Evolutionary conservation across 2,329 filamentous ascomycete genomes (phyloP), one percentile per base, ranked within the genome.

Genomic region (Monilinia fructicola): DNA sequence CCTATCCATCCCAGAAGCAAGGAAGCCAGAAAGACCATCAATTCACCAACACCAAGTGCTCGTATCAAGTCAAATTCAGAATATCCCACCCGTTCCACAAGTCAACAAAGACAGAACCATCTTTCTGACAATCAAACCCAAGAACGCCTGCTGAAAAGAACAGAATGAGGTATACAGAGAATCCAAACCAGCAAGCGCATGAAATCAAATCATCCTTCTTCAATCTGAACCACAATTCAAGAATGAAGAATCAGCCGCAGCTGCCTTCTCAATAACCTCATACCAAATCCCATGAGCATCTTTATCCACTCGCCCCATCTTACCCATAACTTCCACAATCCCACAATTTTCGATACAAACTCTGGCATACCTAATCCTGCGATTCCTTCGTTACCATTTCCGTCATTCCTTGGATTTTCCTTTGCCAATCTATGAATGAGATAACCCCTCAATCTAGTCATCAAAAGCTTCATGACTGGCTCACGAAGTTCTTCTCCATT

Each of bases 301-400:
- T 69, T 87, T 83, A 74, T 93, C 90, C 6, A 92, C 87, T 5
- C 79, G 79, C 18, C 87, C 87, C 4, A 92, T 83, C 74, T 84
- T 84, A 53, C 84, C 83, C 68, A 93, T 78, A 73, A 88, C 82
- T 44, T 91, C 89, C 10, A 90, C 87, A 71, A 93, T 88, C 59
- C 86, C 85, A 42, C 82, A 18, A 93, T 86, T 68, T 84, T 85
- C 38, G 85, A 84, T 21, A 90, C 87, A 75, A 93, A 93, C 77
- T 93, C 90, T 0, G 87, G 87, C 66, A 93, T 78, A 0, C 90
- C 90, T 23, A 90, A 82, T 71, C 85, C 90, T 0, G 88, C 87
- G 16, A 86, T 88, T 72, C 86, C 86, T 65, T 44, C 65, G 44
- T 56, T 67, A 90, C 86, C 73, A 90, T 87, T 74, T 31, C 40